Evolutionary conservation across 2,329 filamentous ascomycete species (phyloP), one percentile per base, ranked within the genome.

Genomic region (Lecanosticta acicola): DNA sequence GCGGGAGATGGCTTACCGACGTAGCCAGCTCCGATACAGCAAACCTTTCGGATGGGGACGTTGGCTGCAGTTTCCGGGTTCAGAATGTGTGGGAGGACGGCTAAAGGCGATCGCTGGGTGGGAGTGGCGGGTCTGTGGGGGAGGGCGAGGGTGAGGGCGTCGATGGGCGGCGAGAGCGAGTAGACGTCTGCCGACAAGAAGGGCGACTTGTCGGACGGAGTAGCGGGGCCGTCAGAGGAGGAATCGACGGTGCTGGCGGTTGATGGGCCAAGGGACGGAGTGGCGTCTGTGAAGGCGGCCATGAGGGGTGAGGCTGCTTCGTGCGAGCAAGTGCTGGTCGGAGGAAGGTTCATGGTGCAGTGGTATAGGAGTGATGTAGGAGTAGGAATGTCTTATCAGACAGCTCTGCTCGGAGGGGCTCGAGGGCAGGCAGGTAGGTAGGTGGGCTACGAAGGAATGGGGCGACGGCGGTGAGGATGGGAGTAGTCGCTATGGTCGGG

Each of bases 21-120:
- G 64, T 87, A 87, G 55, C 84, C 84, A 57, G 84, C 84, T 39
- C 84, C 84, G 51, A 87, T 79, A 60, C 82, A 86, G 66, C 84
- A 87, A 38, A 87, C 79, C 59, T 77, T 46, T 16, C 53, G 52
- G 33, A 59, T 50, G 8, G 53, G 50, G 29, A 50, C 45, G 29
- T 47, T 50, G 7, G 46, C 45, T 9, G 52, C 52, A 3, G 52
- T 57, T 3, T 51, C 40, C 3, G 45, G 50, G 32, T 55, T 45
- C 32, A 54, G n/a, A 20, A 55, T 55, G 41, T 55, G 32, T 8
- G 54, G 52, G 3, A 55, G 36, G 3, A 43, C 40, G n/a, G 41
- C 39, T 17, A 42, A 37, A 34, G 39, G 32, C 9, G 43, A 38
- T 9, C 45, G 48, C 38, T 48, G 43, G n/a, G 32, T 38, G 7